Conservation (phyloP, 2,329 filamentous ascomycete species). For the Rasamsonia emersonii region DNA sequence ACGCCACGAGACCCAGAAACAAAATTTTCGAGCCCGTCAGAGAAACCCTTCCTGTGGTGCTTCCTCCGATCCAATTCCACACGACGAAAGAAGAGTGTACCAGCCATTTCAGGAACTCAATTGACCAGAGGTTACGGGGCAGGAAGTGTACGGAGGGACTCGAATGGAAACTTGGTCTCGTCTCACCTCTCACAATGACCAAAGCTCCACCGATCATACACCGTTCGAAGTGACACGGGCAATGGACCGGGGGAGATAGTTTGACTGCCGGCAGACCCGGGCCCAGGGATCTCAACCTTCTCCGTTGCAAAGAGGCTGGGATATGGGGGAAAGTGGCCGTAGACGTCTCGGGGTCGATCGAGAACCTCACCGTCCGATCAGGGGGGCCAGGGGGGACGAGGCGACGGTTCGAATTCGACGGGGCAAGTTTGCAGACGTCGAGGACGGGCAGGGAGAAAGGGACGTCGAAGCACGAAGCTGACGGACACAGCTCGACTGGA, state of each 20-base stretch:
- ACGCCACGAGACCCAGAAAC: too few species aligned
- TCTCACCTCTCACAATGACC: too few species aligned
- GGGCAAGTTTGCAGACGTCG: constrained; percentile 29
- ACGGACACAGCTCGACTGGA: constrained; percentile 32
- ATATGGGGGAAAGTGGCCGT: background rate
- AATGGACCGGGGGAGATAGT: background rate
- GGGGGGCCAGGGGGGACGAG: constrained; percentile 21
- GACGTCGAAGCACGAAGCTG: constrained; percentile 27
- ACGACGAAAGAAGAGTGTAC: too few species aligned
- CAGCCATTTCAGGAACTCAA: background rate
- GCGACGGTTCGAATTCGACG: constrained; percentile 25
- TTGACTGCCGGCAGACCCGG: background rate
- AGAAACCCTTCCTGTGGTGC: too few species aligned
- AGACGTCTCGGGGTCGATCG: background rate
- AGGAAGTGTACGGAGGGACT: background rate
- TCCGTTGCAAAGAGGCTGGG: background rate
- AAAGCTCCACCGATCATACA: background rate
- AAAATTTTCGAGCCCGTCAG: too few species aligned
- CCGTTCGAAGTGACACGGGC: background rate
- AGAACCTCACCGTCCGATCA: constrained; percentile 22
- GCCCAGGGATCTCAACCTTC: background rate
- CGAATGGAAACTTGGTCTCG: background rate
- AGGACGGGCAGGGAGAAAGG: constrained; percentile 12
- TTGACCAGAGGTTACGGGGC: background rate
- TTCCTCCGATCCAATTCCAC: too few species aligned